Evolutionary conservation across 176 grass and related monocot genomes (phyloP), one percentile per base, ranked within the genome.

Genomic region (Hyparrhenia diplandra): DNA sequence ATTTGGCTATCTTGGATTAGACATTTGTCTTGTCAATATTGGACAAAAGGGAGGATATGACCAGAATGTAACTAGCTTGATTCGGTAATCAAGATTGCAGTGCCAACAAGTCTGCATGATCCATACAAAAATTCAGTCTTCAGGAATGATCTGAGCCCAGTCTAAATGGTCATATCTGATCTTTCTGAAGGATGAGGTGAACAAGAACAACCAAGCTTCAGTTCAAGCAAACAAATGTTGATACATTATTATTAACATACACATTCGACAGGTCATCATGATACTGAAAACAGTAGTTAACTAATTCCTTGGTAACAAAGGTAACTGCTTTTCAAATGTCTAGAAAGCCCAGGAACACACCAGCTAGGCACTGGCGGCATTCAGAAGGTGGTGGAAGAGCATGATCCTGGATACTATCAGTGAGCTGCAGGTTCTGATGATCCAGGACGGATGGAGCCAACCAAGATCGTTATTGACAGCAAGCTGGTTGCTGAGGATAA

Each of bases 211-310:
- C 31, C 29, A 69, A 30, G 16, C 23, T 42, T 84, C 23, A 31
- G 12, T 74, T 67, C 10, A 74, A 30, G 66, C 12, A 74, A n/a
- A 67, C 13, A 36, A 23, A 39, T 39, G 6, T 23, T 9, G 39
- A 42, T 57, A 36, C 42, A 73, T 67, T 36, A 78, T 32, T 47
- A 78, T 32, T 47, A 47, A 88, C 78, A 46, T 74, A 67, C 45
- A 79, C 46, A 35, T 84, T 64, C 21, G 65, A 61, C 23, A 83
- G 67, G 78, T 74, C 64, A 46, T 30, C 31, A 64, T 67, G 18
- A 20, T 61, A 69, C 75, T 51, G 51, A 54, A 52, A 54, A 54
- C 51, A 54, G 6, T 54, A 54, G 51, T n/a, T 54, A 54, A 54
- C n/a, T 54, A n/a, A 21, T n/a, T 54, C 51, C 51, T 54, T 54